Conservation (phyloP, 2,329 filamentous ascomycete genomes). For the Exophiala lecanii-corni region DNA sequence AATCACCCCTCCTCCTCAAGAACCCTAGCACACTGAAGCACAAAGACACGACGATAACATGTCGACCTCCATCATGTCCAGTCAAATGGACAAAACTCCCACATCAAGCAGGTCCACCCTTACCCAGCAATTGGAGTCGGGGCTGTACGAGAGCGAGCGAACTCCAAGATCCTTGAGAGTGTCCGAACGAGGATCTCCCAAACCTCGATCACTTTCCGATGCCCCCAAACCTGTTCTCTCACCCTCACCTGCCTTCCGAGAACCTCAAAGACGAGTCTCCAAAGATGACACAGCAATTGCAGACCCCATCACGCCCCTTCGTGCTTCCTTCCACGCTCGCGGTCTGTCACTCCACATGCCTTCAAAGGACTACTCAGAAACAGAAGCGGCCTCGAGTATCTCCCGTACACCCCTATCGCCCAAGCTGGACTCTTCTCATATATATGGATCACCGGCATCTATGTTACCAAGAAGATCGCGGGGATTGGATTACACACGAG, state of each 20-base stretch:
- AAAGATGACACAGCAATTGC: conserved; percentile 63
- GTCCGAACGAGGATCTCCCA: conserved; percentile 14
- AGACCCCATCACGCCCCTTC: conserved; percentile 66
- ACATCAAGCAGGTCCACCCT: conserved; percentile 21
- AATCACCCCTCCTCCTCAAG: too few relatives aligned
- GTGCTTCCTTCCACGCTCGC: conserved; percentile 58
- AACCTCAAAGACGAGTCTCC: conserved; percentile 48
- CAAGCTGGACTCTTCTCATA: conserved; percentile 77
- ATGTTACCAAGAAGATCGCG: conserved; percentile 84
- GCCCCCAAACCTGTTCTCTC: conserved; percentile 56
- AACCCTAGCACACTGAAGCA: too few relatives aligned
- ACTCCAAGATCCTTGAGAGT: conserved; percentile 20
- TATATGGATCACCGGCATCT: conserved; percentile 81
- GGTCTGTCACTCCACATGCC: conserved; percentile 70
- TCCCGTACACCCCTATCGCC: conserved; percentile 71
- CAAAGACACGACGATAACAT: too few relatives aligned
- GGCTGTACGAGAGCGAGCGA: conserved; percentile 21
- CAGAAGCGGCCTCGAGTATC: conserved; percentile 44
- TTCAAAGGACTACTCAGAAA: conserved; percentile 34
- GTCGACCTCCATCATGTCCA: conserved; percentile 23
- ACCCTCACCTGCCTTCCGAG: conserved; percentile 55
- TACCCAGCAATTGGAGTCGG: conserved; percentile 24
- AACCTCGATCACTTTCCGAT: conserved; percentile 61
- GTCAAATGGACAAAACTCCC: conserved; percentile 10
- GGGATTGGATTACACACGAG: conserved; percentile 87